Percentiles rank a stretch among this genome's conserved stretches.
phyloP scores from a whole-genome alignment of 2,329 filamentous ascomycete species.

The Trichophyton schoenleinii region DNA sequence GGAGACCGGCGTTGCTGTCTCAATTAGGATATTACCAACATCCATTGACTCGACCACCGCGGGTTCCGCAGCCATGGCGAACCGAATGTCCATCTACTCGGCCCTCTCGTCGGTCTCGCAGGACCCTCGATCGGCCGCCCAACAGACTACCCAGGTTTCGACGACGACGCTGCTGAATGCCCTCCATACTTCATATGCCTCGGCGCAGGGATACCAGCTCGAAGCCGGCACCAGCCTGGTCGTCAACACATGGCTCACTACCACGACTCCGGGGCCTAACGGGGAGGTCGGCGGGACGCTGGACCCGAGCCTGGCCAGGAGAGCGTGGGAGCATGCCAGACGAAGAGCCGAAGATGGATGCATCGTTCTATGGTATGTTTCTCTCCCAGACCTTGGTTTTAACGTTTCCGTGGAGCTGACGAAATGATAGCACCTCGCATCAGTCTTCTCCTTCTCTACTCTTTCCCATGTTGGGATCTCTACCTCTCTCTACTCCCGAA shows the following conservation, averaged over 20 bases:
- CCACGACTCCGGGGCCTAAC: constrained; percentile 55
- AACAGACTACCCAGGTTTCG: constrained; percentile 68
- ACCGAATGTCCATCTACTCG: constrained; percentile 50
- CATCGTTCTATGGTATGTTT: constrained; percentile 66
- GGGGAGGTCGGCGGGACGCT: constrained; percentile 64
- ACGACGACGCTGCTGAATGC: constrained; percentile 88
- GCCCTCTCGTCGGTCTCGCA: constrained; percentile 46
- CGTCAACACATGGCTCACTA: constrained; percentile 90
- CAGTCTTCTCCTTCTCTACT: constrained; percentile 76
- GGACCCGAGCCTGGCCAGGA: constrained; percentile 61
- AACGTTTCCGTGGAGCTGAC: no score
- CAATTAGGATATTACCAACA: not conserved
- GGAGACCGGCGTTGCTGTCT: not conserved
- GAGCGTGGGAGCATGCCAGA: constrained; percentile 93
- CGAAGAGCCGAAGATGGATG: constrained; percentile 91
- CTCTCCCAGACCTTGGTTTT: no score
- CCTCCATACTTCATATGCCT: constrained; percentile 76
- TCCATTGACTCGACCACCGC: not conserved
- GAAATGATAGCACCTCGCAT: constrained; percentile 59
- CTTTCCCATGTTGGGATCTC: constrained; percentile 62
- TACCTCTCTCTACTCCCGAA: constrained; percentile 67
- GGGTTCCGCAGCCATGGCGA: constrained; percentile 37
- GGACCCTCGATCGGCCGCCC: constrained; percentile 46
- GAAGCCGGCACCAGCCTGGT: constrained; percentile 85
- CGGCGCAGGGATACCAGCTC: constrained; percentile 68